Conservation (phyloP, 2,329 filamentous ascomycete species). For the Pleomassaria siparia region DNA sequence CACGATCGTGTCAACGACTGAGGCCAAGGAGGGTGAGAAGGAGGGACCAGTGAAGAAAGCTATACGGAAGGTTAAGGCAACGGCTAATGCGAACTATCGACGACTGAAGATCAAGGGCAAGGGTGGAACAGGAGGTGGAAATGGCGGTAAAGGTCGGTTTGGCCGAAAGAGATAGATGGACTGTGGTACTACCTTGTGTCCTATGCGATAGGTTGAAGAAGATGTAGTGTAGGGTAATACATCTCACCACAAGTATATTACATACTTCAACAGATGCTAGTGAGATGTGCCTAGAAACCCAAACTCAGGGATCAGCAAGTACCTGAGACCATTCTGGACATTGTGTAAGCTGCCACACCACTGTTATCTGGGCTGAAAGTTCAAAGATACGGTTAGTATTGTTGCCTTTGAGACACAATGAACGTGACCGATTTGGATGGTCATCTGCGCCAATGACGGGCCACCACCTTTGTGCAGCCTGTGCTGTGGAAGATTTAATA, state of each 20-base stretch:
- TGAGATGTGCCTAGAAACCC: not conserved
- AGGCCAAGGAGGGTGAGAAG: constrained; percentile 17
- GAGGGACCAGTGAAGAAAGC: constrained; percentile 40
- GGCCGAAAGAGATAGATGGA: constrained; percentile 36
- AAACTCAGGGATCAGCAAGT: not conserved
- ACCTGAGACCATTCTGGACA: not conserved
- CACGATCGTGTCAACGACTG: constrained; percentile 5
- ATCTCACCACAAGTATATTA: not conserved
- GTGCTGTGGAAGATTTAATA: not conserved
- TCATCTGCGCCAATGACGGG: constrained; percentile 7
- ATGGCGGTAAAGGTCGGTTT: constrained; percentile 43
- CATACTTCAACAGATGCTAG: not conserved
- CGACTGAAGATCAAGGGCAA: constrained; percentile 55
- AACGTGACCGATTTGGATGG: constrained; percentile 1
- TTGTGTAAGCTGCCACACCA: not conserved
- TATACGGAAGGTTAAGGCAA: constrained; percentile 48
- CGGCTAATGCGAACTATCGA: constrained; percentile 52
- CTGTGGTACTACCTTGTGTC: constrained; percentile 7
- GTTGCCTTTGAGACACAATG: constrained; percentile 9
- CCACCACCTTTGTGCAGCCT: constrained; percentile 7
- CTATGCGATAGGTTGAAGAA: constrained; percentile 5
- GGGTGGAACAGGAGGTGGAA: constrained; percentile 43
- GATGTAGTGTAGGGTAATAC: not conserved
- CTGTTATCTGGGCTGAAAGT: not conserved
- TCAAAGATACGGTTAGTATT: constrained; percentile 3